Conservation (phyloP, 2,329 filamentous ascomycete genomes). For the Mariannaea sp. region DNA sequence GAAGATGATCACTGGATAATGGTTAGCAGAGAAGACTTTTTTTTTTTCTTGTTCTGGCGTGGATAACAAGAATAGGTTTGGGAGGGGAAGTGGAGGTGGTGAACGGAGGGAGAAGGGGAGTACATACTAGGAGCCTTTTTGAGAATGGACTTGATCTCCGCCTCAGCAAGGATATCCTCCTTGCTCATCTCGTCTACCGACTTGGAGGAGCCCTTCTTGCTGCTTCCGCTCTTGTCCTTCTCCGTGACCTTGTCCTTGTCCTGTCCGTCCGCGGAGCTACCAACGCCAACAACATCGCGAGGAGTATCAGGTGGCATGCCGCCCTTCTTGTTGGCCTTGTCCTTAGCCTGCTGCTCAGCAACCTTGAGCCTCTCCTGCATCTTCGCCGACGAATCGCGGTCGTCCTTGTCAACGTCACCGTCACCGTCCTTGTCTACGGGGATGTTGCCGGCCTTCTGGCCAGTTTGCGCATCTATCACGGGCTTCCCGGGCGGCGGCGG, state of each 20-base stretch:
- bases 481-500: constrained; percentile 42
- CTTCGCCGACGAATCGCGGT: constrained; percentile 53
- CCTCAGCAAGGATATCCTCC: constrained; percentile 68
- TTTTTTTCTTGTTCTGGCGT: no score
- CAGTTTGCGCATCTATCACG: constrained; percentile 48
- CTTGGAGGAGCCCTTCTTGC: constrained; percentile 24
- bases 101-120: not conserved
- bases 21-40: constrained; percentile 19
- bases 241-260: constrained; percentile 42
- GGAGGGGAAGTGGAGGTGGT: not conserved
- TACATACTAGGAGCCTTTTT: constrained; percentile 80
- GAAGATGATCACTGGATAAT: constrained; percentile 80
- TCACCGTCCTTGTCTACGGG: constrained; percentile 58
- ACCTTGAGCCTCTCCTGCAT: constrained; percentile 68
- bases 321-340: constrained; percentile 69
- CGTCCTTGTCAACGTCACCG: constrained; percentile 61
- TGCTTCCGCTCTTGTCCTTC: constrained; percentile 35
- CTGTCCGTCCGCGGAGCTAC: constrained; percentile 61
- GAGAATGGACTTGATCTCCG: constrained; percentile 76
- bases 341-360: constrained; percentile 71
- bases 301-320: constrained; percentile 64
- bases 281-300: constrained; percentile 61
- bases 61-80: no score
- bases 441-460: constrained; percentile 46
- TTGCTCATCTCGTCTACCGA: constrained; percentile 54